Conservation (phyloP, 768 basidiomycete species). For the Coprinopsis sp. region DNA sequence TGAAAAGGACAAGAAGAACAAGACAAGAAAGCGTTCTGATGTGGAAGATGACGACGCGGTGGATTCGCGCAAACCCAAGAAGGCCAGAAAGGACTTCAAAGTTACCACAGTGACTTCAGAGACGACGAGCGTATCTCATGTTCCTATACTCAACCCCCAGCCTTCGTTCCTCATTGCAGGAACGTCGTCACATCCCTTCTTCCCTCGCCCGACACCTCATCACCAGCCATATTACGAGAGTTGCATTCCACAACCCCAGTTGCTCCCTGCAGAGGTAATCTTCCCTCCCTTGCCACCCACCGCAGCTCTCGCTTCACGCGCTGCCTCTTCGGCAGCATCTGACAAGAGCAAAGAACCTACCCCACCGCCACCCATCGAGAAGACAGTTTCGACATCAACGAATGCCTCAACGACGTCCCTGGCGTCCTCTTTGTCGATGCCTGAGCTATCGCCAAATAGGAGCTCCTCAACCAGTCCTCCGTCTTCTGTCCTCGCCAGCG, state of each 20-base stretch:
- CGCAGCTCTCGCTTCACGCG: constrained; percentile 25
- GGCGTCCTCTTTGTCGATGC: constrained; percentile 43
- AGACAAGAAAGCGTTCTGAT: constrained; percentile 32
- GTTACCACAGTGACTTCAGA: too few relatives aligned
- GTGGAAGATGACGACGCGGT: constrained; percentile 30
- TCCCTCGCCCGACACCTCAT: constrained; percentile 56
- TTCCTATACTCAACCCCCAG: constrained; percentile 17
- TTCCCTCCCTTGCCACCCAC: constrained; percentile 68
- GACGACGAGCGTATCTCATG: background rate
- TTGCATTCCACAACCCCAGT: constrained; percentile 41
- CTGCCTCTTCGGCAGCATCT: constrained; percentile 23
- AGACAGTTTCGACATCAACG: constrained; percentile 4
- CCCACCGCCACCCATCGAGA: constrained; percentile 4
- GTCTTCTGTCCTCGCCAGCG: constrained; percentile 31
- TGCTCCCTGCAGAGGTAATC: constrained; percentile 54
- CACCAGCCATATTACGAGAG: constrained; percentile 74
- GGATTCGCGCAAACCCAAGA: constrained; percentile 43
- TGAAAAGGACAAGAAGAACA: constrained; percentile 33
- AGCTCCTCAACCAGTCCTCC: constrained; percentile 63
- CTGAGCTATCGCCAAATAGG: constrained; percentile 58
- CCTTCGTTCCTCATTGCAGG: constrained; percentile 23
- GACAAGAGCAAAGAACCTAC: constrained; percentile 1
- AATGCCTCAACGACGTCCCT: constrained; percentile 30
- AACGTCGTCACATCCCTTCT: constrained; percentile 35
- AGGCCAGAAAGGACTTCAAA: constrained; percentile 41